phyloP scores from a whole-genome alignment of 2,329 filamentous ascomycete species.

The Sordariomycetes sp. region DNA sequence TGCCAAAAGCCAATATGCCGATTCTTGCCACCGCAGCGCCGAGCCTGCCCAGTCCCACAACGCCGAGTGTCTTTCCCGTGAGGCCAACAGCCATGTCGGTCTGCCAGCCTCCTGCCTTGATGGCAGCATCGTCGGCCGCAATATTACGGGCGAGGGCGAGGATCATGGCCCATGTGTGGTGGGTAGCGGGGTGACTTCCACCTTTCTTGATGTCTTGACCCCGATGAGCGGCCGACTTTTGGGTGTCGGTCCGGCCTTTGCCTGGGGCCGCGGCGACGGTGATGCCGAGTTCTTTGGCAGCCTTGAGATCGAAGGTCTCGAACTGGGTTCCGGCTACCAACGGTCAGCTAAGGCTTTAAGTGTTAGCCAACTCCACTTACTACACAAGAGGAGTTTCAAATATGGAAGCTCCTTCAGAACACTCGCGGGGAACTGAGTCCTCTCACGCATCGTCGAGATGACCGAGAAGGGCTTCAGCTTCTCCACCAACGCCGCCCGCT shows the following conservation, averaged over 20 bases:
- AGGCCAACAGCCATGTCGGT: constrained; percentile 44
- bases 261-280: constrained; percentile 41
- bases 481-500: constrained; percentile 46
- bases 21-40: constrained; percentile 51
- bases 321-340: constrained; percentile 43
- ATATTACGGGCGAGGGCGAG: constrained; percentile 50
- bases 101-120: constrained; percentile 52
- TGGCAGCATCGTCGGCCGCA: constrained; percentile 45
- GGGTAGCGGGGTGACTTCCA: constrained; percentile 37
- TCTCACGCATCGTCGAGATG: constrained; percentile 54
- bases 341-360: neutral
- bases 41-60: constrained; percentile 54
- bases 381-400: constrained; percentile 53
- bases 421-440: constrained; percentile 48
- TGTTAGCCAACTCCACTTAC: neutral
- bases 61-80: constrained; percentile 48
- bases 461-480: constrained; percentile 49
- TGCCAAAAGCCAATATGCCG: constrained; percentile 50
- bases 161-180: constrained; percentile 46
- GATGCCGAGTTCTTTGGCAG: constrained; percentile 38
- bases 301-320: constrained; percentile 45
- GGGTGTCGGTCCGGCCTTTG: constrained; percentile 12
- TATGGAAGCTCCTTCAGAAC: constrained; percentile 51
- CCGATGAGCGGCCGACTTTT: neutral
- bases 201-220: constrained; percentile 16